phyloP scores from a whole-genome alignment of 805 yeast species.

The Starmerella floris region DNA sequence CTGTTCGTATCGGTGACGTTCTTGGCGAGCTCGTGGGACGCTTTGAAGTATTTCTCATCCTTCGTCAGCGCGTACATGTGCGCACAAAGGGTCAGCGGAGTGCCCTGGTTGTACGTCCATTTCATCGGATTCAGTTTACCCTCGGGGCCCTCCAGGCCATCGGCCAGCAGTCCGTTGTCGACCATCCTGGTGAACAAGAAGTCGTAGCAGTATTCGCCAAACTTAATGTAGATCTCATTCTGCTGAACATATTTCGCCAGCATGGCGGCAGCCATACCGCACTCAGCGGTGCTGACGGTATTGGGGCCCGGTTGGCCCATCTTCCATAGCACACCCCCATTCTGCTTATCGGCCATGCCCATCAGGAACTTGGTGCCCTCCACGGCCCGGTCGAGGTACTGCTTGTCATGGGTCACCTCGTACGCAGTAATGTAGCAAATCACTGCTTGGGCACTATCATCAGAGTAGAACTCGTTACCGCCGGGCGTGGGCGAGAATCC shows the following conservation, averaged over 20 bases:
- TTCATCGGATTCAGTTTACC: slow-evolving; percentile 38
- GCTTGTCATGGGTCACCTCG: slow-evolving; percentile 48
- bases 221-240: slow-evolving; percentile 38
- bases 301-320: slow-evolving; percentile 44
- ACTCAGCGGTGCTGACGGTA: slow-evolving; percentile 56
- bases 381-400: slow-evolving; percentile 41
- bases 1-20: slow-evolving; percentile 47
- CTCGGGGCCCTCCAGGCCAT: slow-evolving; percentile 40
- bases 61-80: slow-evolving; percentile 39
- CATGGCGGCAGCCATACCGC: slow-evolving; percentile 48
- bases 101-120: slow-evolving; percentile 58
- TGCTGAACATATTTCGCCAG: slow-evolving; percentile 36
- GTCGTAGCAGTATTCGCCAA: slow-evolving; percentile 46
- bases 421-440: slow-evolving; percentile 51
- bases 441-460: slow-evolving; percentile 65
- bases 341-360: slow-evolving; percentile 42
- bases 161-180: slow-evolving; percentile 46
- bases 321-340: slow-evolving; percentile 62
- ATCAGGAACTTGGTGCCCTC: slow-evolving; percentile 48
- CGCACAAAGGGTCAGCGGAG: slow-evolving; percentile 44
- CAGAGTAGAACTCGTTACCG: slow-evolving; percentile 51
- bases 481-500: slow-evolving; percentile 58
- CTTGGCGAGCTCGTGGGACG: slow-evolving; percentile 32
- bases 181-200: slow-evolving; percentile 42
- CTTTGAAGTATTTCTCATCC: slow-evolving; percentile 37